phyloP scores from a whole-genome alignment of 2,329 filamentous ascomycete genomes.

The Colletotrichum viniferum region DNA sequence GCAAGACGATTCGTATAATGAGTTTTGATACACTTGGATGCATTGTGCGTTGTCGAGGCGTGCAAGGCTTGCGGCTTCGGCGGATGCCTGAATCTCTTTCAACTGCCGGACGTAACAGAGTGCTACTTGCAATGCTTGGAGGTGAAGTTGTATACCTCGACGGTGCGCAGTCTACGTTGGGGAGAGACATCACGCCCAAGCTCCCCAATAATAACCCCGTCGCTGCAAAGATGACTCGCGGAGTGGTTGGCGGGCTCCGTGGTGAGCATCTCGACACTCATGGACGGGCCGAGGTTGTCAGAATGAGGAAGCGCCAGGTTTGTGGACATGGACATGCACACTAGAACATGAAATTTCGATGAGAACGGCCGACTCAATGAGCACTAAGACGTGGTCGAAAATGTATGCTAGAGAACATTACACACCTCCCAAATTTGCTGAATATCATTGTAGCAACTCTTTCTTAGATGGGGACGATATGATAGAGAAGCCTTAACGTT shows the following conservation, averaged over 20 bases:
- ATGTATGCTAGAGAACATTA: rapidly evolving
- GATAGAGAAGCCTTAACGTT: background rate
- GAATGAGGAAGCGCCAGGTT: background rate
- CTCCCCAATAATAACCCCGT: slow-evolving; percentile 24
- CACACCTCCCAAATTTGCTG: rapidly evolving
- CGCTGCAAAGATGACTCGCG: background rate
- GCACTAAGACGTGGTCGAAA: background rate
- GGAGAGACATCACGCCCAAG: slow-evolving; percentile 22
- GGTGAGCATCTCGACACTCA: background rate
- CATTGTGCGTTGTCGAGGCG: background rate
- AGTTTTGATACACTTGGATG: background rate
- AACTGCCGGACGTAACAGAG: slow-evolving; percentile 22
- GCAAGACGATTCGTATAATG: background rate
- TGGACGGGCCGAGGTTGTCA: background rate
- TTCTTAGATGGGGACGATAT: background rate
- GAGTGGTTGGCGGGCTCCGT: background rate
- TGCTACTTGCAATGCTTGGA: slow-evolving; percentile 30
- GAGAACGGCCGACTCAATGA: background rate
- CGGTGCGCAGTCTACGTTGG: slow-evolving; percentile 22
- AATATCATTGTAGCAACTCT: background rate
- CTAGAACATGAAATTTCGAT: background rate
- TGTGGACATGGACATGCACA: background rate
- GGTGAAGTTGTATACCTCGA: slow-evolving; percentile 29
- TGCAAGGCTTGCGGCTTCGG: background rate
- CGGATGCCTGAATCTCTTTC: background rate